These are phyloP conservation scores for Rhododendron mucronatum DNA, from an alignment of 148 eudicot genomes.

Conservation along the genomic window DNA sequence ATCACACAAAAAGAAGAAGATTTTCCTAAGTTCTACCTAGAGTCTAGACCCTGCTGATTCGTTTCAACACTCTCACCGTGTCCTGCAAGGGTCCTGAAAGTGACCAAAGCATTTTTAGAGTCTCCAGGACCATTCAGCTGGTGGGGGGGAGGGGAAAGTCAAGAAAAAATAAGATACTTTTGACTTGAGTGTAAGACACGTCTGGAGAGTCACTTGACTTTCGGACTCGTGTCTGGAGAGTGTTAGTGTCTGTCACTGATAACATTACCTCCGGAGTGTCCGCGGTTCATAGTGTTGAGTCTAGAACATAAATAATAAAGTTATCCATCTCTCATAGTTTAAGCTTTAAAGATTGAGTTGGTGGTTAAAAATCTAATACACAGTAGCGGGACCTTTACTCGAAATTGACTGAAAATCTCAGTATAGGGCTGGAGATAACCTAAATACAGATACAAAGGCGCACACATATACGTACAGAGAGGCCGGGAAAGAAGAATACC, in stretches of 20 bases:
- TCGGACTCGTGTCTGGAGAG: background rate
- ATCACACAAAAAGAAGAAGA: background rate
- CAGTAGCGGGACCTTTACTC: background rate
- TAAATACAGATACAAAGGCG: slow-evolving; percentile 8
- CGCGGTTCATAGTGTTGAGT: background rate
- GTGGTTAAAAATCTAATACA: background rate
- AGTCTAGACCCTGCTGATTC: background rate
- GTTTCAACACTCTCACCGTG: background rate
- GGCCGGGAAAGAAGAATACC: slow-evolving; percentile 32
- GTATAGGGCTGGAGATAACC: background rate
- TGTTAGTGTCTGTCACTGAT: background rate
- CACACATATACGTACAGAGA: slow-evolving; percentile 7
- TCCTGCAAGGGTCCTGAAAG: background rate
- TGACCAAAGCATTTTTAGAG: background rate
- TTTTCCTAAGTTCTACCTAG: background rate
- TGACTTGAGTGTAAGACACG: background rate
- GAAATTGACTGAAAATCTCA: background rate
- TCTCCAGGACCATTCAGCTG: background rate
- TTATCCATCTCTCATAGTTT: no score
- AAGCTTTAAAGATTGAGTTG: background rate
- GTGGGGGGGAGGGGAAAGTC: no score
- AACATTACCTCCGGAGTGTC: background rate
- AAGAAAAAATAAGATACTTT: background rate
- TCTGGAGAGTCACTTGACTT: background rate
- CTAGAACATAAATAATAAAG: background rate